Base-by-base conservation (phyloP, 2,329 filamentous ascomycete species). In the Rutstroemia sydowiana region DNA sequence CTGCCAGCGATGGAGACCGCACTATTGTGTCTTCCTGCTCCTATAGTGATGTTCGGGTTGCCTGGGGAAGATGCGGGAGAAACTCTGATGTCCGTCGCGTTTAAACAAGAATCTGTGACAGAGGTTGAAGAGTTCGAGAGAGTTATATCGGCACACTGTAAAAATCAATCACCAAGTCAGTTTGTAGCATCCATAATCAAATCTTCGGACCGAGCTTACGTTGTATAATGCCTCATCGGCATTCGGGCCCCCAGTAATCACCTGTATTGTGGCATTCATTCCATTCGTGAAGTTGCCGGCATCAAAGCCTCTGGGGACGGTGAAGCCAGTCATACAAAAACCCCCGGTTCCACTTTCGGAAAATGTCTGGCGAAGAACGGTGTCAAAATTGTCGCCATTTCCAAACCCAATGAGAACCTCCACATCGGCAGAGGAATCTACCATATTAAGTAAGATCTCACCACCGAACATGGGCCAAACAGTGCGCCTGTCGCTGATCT, bases 131-230 rank as follows among this genome's bases (percentile, higher is more conserved):
- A 70, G 45, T 71, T 69, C 32, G 75, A 76, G 69, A 91, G 84
- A 31, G 78, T 82, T 58, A 91, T 79, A 61, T 91, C 86, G 62
- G 85, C 83, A 68, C 87, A 92, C 49, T 45, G 8, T 42, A 13
- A 14, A 13, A 11, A 11, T 37, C 31, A 3, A 37, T 30, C 16
- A 26, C 23, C 23, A 37, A 21, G n/a, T 40, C 26, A 51, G 13
- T 26, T 16, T 31, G 18, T 26, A 13, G 3, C 7, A 28, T 21
- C 11, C 28, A 23, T 20, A 20, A 5, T 26, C n/a, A 23, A 41
- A 34, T 26, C 4, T 31, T 13, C 6, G 7, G 16, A 2, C 11
- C 3, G 28, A 41, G 28, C 36, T n/a, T 32, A 48, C 49, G 68
- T 84, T 87, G 69, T 88, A 90, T 28, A 90, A 70, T 10, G 84